Evolutionary conservation across 2,329 filamentous ascomycete genomes (phyloP), one percentile per base, ranked within the genome.

Genomic region (Tolypocladium ophioglossoides): DNA sequence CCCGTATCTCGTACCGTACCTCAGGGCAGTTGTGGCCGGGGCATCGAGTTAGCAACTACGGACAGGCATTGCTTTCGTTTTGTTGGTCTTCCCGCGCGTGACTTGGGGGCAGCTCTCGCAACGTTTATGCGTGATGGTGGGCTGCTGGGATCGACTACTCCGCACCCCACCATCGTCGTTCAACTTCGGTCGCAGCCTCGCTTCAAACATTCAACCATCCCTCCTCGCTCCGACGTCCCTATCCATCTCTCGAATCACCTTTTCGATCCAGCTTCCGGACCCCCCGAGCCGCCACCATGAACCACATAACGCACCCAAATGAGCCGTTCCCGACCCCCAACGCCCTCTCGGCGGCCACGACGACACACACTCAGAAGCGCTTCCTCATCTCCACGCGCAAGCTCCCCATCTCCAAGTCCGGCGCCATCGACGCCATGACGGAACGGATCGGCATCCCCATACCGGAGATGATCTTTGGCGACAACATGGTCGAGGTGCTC

Each of bases 401-500:
- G 75, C 84, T 94, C 51, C 94, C 94, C 58, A 99, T 99, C 70
- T 87, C 95, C 62, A 96, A 96, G 71, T 84, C 91, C 48, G 87
- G 81, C 7, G 88, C 91, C 51, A 97, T 99, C 66, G 91, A 96
- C 66, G 82, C 82, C 39, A 89, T 99, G 83, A 85, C 85, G 41
- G 77, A 78, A 55, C 83, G 81, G 58, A 79, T 99, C 53, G 85
- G 85, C 34, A 96, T 99, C 66, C 84, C 92, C 20, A 83, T 92
- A 41, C 94, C 94, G 10, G 94, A 99, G 74, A 99, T 99, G 94
- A 99, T 99, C 60, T 99, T 99, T 67, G 94, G 94, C 57, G 91
- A 99, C 75, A 99, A 99, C 70, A 75, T 87, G 55, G 85, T 95
- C 41, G 74, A 82, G 8, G 78, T 99, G 56, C 77, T 84, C 52